These are phyloP conservation scores for Vickermania spadyakhi DNA, from an alignment of 208 protist species.

Conservation along the genomic window DNA sequence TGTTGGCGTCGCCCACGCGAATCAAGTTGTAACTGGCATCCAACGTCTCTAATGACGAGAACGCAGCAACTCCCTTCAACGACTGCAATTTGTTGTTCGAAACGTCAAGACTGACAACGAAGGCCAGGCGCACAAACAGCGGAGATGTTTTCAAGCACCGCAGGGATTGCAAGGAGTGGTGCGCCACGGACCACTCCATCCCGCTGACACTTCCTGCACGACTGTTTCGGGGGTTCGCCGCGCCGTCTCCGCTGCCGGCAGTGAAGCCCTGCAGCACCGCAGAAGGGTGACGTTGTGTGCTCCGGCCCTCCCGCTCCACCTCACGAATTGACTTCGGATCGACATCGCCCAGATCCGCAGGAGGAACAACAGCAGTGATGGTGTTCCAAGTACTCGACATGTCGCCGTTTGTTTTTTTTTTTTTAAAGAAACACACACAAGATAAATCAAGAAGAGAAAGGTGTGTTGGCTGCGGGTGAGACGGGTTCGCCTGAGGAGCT, in stretches of 20 bases:
- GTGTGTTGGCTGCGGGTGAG: no score
- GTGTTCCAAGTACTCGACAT: no score
- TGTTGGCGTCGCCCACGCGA: slow-evolving; percentile 45
- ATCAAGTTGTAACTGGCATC: slow-evolving; percentile 69
- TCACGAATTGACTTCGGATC: not conserved
- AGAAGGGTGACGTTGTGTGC: not conserved
- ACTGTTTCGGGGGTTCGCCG: not conserved
- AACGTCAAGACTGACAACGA: slow-evolving; percentile 53
- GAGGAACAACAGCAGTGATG: not conserved
- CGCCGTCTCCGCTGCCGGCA: not conserved
- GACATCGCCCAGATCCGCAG: not conserved
- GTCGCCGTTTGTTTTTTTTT: no score
- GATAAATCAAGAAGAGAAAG: no score
- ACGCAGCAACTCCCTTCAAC: slow-evolving; percentile 53
- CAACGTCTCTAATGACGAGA: slow-evolving; percentile 54
- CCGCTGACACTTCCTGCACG: not conserved
- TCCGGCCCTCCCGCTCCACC: not conserved
- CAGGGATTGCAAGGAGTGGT: slow-evolving; percentile 22
- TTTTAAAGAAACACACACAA: no score
- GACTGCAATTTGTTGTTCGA: slow-evolving; percentile 50
- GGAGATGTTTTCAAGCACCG: slow-evolving; percentile 11
- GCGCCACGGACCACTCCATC: slow-evolving; percentile 4
- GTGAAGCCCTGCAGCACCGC: no score
- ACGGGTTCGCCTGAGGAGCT: no score
- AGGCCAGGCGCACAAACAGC: slow-evolving; percentile 18